Conservation (phyloP, 345 rosid species). For the Aquilaria sinensis region DNA sequence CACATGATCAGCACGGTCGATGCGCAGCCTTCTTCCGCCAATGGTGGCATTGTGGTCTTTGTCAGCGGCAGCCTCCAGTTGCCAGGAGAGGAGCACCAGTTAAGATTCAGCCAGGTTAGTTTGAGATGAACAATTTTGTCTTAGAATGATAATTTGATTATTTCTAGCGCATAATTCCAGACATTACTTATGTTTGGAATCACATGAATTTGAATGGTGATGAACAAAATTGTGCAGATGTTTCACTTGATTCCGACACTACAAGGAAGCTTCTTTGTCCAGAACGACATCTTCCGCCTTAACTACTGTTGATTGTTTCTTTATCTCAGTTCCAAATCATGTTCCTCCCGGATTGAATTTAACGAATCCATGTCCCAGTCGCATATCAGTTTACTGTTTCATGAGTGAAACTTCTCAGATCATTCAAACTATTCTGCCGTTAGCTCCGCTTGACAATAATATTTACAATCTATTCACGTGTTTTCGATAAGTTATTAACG, state of each 20-base stretch:
- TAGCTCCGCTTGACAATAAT: too few species aligned
- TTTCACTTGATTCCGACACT: conserved; percentile 56
- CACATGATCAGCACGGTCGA: conserved; percentile 68
- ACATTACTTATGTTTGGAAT: background rate
- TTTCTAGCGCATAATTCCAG: too few species aligned
- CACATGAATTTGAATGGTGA: background rate
- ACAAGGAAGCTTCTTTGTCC: conserved; percentile 60
- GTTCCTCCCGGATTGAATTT: background rate
- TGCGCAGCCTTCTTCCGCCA: conserved; percentile 55
- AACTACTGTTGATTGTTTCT: conserved; percentile 46
- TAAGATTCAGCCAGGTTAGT: conserved; percentile 79
- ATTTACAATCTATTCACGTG: too few species aligned
- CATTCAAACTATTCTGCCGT: too few species aligned
- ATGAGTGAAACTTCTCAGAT: too few species aligned
- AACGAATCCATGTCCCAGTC: background rate
- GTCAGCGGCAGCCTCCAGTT: conserved; percentile 77
- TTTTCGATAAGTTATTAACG: too few species aligned
- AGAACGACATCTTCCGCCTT: conserved; percentile 84
- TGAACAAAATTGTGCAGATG: conserved; percentile 36
- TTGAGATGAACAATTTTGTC: too few species aligned
- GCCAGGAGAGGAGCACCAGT: conserved; percentile 58
- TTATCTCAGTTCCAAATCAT: background rate
- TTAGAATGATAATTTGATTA: too few species aligned
- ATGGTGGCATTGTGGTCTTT: conserved; percentile 59
- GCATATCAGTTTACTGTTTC: too few species aligned